Evolutionary conservation across 257 asterid genomes (phyloP), one percentile per base, ranked within the genome.

Genomic region (Fraxinus anomala): DNA sequence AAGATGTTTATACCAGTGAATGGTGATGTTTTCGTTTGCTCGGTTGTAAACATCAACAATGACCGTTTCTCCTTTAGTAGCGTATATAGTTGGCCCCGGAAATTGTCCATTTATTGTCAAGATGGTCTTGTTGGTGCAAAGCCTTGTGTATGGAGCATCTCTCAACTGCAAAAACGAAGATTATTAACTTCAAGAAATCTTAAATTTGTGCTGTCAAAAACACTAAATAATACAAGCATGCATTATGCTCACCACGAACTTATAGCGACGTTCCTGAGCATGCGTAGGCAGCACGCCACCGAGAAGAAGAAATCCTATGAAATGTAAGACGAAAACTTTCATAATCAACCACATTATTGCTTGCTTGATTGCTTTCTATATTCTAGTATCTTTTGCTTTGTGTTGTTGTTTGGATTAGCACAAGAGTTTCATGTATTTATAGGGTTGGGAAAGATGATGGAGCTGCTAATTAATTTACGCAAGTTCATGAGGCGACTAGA

Each of bases 81-180:
- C 89, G 61, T 70, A 79, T 17, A 86, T 9, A 1, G 87, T 81
- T 59, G 89, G 89, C 23, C 89, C 89, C 1, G 89, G 89, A 67
- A 83, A 86, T 74, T 83, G 81, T 31, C 89, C 87, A 47, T 86
- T 86, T 30, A 86, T 81, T 4, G 84, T 81, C 54, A 86, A 51
- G 42, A 86, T 83, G 33, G 56, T 79, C 77, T 86, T 86, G 68
- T 16, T 83, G 81, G 74, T 77, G 79, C 88, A 82, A 39, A 84
- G 73, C 68, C 88, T 75, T 51, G 83, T 74, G 79, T 84, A 69
- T n/a, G 80, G 74, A 14, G 85, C 44, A 36, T 86, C 88, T 75
- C 16, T 61, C 78, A 86, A n/a, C 88, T 84, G 88, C 83, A 77
- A 69, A 73, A 39, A 14, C 16, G 21, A 63, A 24, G 28, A 6